Percentiles rank a stretch among this genome's conserved stretches.
Evolutionary conservation across 2,329 filamentous ascomycete genomes (phyloP).

Genomic region (Chaetothyriales sp.): DNA sequence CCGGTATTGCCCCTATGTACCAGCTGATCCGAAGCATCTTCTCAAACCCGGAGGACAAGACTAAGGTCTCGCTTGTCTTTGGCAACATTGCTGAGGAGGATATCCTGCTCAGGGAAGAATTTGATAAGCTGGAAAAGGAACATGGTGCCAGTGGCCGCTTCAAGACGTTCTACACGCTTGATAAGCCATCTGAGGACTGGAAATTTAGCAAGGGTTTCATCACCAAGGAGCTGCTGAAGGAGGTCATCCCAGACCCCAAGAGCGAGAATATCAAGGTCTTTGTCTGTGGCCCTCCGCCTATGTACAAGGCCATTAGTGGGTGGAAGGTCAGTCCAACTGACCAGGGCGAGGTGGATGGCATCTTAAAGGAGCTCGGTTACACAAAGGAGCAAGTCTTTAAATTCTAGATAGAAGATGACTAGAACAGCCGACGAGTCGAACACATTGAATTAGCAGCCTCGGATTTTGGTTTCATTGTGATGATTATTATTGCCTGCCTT

Average conservation of each 20-base stretch:
- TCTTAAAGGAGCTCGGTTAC: constrained; percentile 73
- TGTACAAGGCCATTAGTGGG: constrained; percentile 89
- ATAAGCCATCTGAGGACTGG: constrained; percentile 71
- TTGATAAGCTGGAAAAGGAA: constrained; percentile 77
- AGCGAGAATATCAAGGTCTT: constrained; percentile 88
- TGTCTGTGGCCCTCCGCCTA: constrained; percentile 77
- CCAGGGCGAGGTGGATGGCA: constrained; percentile 75
- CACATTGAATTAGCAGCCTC: too few relatives aligned
- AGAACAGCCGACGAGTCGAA: too few relatives aligned
- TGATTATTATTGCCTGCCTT: too few relatives aligned
- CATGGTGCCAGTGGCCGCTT: constrained; percentile 68
- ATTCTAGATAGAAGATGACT: constrained; percentile 42
- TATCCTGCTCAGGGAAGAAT: constrained; percentile 77
- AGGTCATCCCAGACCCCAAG: constrained; percentile 83
- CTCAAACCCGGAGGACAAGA: constrained; percentile 91
- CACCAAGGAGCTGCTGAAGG: constrained; percentile 85
- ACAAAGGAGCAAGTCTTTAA: constrained; percentile 88
- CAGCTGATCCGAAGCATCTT: constrained; percentile 85
- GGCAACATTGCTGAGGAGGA: constrained; percentile 83
- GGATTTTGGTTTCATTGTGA: too few relatives aligned
- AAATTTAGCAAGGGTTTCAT: constrained; percentile 63
- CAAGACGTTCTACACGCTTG: constrained; percentile 84
- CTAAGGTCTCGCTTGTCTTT: constrained; percentile 89
- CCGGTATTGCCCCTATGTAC: constrained; percentile 96
- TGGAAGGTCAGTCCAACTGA: constrained; percentile 81